Evolutionary conservation across 192 early-diverging fungal species (phyloP).

Genomic region (Backusella psychrophila): DNA sequence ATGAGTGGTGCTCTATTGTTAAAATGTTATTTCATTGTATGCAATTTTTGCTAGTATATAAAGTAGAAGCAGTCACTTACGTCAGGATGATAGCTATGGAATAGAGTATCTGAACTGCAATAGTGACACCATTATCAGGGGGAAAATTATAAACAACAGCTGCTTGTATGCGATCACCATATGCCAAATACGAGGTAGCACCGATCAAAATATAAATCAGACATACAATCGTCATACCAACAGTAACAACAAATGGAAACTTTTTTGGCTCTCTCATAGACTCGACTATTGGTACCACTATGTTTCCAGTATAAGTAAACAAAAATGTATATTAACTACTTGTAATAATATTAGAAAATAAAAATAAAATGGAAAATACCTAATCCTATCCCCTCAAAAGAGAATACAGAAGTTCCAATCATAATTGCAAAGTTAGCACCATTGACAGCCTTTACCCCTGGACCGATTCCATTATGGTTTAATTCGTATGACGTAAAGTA

Average conservation of each 20-base stretch:
- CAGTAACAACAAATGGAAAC: conserved; percentile 69
- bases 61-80: background rate
- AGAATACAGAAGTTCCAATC: conserved; percentile 46
- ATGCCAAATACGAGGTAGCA: conserved; percentile 70
- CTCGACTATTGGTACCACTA: conserved; percentile 62
- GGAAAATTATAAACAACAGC: conserved; percentile 84
- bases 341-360: background rate
- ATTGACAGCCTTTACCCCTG: conserved; percentile 62
- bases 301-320: background rate
- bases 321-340: background rate
- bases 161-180: conserved; percentile 75
- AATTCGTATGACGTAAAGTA: conserved; percentile 53
- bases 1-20: conserved; percentile 62
- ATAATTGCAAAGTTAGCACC: conserved; percentile 64
- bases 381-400: conserved; percentile 11
- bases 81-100: conserved; percentile 84
- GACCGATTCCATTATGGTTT: conserved; percentile 40
- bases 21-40: background rate
- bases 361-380: background rate
- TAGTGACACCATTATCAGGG: conserved; percentile 50
- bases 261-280: conserved; percentile 80
- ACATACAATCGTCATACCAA: conserved; percentile 65
- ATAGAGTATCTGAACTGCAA: conserved; percentile 75
- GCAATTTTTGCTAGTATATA: background rate
- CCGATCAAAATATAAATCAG: conserved; percentile 71